Evolutionary conservation across 805 yeast species (phyloP).

Genomic region (Maudiozyma bulderi): DNA sequence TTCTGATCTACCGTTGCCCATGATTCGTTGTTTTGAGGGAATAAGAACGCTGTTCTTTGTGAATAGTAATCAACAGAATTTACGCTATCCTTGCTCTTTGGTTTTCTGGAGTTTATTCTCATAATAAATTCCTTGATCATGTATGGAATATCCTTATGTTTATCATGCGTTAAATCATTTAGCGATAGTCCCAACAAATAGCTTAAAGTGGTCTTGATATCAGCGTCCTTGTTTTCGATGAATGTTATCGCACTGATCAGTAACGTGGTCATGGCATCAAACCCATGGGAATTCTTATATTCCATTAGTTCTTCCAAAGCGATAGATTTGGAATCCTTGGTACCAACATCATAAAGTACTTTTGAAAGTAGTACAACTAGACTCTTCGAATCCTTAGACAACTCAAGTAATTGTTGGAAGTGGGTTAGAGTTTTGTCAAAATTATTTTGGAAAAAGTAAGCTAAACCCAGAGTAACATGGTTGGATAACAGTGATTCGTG

Average conservation of each 20-base stretch:
- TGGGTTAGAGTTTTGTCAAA: conserved; percentile 59
- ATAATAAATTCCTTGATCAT: conserved; percentile 44
- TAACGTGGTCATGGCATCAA: conserved; percentile 56
- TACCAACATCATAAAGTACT: conserved; percentile 66
- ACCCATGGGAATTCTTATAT: conserved; percentile 53
- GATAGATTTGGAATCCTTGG: conserved; percentile 67
- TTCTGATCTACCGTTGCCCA: conserved; percentile 59
- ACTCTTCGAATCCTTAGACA: conserved; percentile 49
- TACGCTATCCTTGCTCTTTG: neutral
- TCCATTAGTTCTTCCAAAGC: conserved; percentile 76
- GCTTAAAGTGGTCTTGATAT: conserved; percentile 49
- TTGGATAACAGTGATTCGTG: conserved; percentile 40
- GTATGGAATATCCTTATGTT: conserved; percentile 46
- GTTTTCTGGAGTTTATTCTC: conserved; percentile 25
- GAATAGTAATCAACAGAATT: conserved; percentile 30
- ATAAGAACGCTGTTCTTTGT: conserved; percentile 63
- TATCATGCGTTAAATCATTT: conserved; percentile 40
- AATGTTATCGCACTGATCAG: conserved; percentile 75
- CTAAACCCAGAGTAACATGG: conserved; percentile 61
- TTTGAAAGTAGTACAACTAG: conserved; percentile 70
- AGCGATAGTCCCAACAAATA: conserved; percentile 51
- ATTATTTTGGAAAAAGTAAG: conserved; percentile 52
- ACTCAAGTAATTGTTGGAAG: conserved; percentile 52
- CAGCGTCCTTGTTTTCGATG: conserved; percentile 48
- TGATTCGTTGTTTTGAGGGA: conserved; percentile 58